Evolutionary conservation across 1,284 basidiomycete genomes (phyloP).

Genomic region (Agroathelia rolfsii): DNA sequence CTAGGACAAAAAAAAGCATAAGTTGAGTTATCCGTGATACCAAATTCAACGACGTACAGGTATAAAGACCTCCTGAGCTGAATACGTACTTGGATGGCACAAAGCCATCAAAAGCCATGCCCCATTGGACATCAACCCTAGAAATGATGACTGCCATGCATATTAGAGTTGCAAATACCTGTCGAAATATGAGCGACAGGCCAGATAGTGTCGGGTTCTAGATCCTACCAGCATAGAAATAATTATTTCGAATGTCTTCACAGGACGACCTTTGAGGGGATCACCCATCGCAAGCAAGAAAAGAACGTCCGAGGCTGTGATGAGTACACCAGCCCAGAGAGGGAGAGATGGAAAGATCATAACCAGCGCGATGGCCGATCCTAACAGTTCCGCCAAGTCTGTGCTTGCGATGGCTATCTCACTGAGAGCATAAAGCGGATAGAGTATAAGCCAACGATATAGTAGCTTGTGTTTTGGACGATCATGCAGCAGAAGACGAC

Average conservation of each 20-base stretch:
- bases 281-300: slow-evolving; percentile 45
- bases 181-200: slow-evolving; percentile 6
- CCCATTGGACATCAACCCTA: slow-evolving; percentile 70
- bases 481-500: slow-evolving; percentile 44
- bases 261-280: slow-evolving; percentile 31
- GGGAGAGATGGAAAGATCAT: slow-evolving; percentile 64
- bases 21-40: slow-evolving; percentile 1
- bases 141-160: slow-evolving; percentile 79
- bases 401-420: slow-evolving; percentile 66
- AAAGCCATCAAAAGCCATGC: slow-evolving; percentile 74
- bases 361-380: slow-evolving; percentile 66
- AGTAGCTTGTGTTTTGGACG: slow-evolving; percentile 35
- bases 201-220: not conserved
- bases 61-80: slow-evolving; percentile 62
- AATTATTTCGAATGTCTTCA: slow-evolving; percentile 52
- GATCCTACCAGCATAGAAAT: slow-evolving; percentile 49
- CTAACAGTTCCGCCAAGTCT: slow-evolving; percentile 54
- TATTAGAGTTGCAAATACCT: slow-evolving; percentile 75
- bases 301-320: slow-evolving; percentile 66
- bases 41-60: slow-evolving; percentile 39
- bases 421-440: slow-evolving; percentile 41
- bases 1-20: slow-evolving; percentile 26
- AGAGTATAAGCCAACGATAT: slow-evolving; percentile 40
- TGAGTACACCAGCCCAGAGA: slow-evolving; percentile 55
- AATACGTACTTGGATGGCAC: slow-evolving; percentile 68